Evolutionary conservation across 177 flowering plant genomes (phyloP).

Genomic region (Vitis hybrid): DNA sequence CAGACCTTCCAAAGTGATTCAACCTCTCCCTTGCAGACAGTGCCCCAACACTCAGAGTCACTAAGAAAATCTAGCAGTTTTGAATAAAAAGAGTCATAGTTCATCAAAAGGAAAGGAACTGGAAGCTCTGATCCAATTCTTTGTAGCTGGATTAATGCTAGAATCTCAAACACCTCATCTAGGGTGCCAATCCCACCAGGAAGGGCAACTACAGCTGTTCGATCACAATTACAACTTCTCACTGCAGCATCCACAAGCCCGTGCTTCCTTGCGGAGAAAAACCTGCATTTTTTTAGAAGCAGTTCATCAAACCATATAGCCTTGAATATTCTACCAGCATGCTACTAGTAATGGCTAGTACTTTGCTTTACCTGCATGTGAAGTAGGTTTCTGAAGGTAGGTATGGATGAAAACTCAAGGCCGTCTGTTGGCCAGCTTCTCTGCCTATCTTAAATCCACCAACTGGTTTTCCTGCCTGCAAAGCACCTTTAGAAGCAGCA

Average conservation of each 20-base stretch:
- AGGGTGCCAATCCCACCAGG: slow-evolving; percentile 96
- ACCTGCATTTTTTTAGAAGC: slow-evolving; percentile 39
- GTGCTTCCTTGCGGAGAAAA: slow-evolving; percentile 95
- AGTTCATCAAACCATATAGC: background rate
- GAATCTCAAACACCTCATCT: slow-evolving; percentile 85
- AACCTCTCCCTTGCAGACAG: slow-evolving; percentile 68
- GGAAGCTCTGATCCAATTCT: slow-evolving; percentile 81
- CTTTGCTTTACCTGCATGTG: slow-evolving; percentile 75
- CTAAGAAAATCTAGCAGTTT: slow-evolving; percentile 74
- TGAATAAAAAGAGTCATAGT: slow-evolving; percentile 80
- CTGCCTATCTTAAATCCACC: slow-evolving; percentile 88
- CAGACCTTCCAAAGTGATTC: slow-evolving; percentile 76
- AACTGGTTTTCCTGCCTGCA: slow-evolving; percentile 73
- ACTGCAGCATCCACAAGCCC: slow-evolving; percentile 90
- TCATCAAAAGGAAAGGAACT: slow-evolving; percentile 87
- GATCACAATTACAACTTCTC: slow-evolving; percentile 48
- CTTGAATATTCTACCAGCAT: background rate
- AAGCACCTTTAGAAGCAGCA: slow-evolving; percentile 83
- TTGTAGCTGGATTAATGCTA: slow-evolving; percentile 77
- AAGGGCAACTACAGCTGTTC: slow-evolving; percentile 77
- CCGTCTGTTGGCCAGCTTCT: slow-evolving; percentile 92
- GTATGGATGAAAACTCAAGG: slow-evolving; percentile 77
- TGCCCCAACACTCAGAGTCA: slow-evolving; percentile 68
- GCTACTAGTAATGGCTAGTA: background rate
- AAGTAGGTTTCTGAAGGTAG: slow-evolving; percentile 74